Evolutionary conservation across 2,329 filamentous ascomycete species (phyloP).

Genomic region (Fusarium sterilihyphosum): DNA sequence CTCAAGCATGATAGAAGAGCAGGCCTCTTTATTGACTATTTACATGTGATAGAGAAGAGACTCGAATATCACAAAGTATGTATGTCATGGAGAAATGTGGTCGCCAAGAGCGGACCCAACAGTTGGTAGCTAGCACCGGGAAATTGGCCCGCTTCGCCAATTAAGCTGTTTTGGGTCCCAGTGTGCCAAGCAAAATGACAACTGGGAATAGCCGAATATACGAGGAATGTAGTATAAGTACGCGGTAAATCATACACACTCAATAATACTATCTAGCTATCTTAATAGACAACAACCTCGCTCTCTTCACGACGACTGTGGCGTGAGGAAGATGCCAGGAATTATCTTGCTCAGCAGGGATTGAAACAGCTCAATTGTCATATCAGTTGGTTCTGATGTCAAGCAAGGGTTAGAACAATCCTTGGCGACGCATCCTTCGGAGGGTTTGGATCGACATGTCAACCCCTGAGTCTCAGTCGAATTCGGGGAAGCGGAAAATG

Average conservation of each 20-base stretch:
- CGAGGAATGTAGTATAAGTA: not conserved
- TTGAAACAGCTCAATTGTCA: too few species aligned
- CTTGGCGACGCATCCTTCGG: not conserved
- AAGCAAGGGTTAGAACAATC: not conserved
- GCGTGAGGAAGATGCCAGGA: not conserved
- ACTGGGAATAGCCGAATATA: not conserved
- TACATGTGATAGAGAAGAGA: not conserved
- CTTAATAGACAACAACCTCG: not conserved
- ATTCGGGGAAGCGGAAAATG: not conserved
- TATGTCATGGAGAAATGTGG: not conserved
- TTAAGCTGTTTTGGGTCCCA: not conserved
- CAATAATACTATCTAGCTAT: fast-evolving
- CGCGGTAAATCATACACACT: not conserved
- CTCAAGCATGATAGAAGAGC: not conserved
- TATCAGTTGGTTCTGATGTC: not conserved
- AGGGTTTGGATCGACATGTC: not conserved
- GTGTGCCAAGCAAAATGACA: not conserved
- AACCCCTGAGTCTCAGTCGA: not conserved
- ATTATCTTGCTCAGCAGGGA: fast-evolving
- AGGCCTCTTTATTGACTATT: fast-evolving
- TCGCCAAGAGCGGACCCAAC: not conserved
- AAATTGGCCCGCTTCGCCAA: not conserved
- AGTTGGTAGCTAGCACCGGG: not conserved
- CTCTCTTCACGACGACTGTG: too few species aligned
- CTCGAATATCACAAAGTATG: not conserved